Evolutionary conservation across 768 basidiomycete genomes (phyloP).

Genomic region (Leucosporidium yakuticum): DNA sequence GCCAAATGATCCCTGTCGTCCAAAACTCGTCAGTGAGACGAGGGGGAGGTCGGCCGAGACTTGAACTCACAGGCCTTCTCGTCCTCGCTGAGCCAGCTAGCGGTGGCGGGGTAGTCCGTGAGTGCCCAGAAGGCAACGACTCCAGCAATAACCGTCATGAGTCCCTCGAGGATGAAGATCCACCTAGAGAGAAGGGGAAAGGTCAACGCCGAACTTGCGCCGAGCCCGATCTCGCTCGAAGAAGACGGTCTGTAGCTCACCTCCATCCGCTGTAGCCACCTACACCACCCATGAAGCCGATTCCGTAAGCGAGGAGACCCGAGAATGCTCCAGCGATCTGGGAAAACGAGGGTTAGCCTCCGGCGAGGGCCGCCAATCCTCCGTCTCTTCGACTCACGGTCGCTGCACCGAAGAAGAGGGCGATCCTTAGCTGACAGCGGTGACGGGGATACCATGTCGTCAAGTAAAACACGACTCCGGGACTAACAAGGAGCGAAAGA

Average conservation of each 20-base stretch:
- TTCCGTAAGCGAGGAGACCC: slow-evolving; percentile 34
- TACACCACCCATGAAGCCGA: slow-evolving; percentile 34
- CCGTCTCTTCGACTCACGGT: slow-evolving; percentile 5
- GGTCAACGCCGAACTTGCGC: neutral
- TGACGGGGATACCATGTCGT: slow-evolving; percentile 29
- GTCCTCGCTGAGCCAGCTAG: neutral
- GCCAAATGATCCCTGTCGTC: slow-evolving; percentile 26
- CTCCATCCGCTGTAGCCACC: slow-evolving; percentile 35
- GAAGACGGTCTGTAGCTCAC: neutral
- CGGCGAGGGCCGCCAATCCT: too few species aligned
- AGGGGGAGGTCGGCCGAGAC: too few species aligned
- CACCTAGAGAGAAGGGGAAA: neutral
- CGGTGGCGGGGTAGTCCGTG: slow-evolving; percentile 3
- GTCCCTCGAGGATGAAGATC: slow-evolving; percentile 21
- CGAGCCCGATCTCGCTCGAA: neutral
- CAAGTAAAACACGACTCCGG: slow-evolving; percentile 20
- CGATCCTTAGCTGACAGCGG: slow-evolving; percentile 34
- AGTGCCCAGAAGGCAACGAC: slow-evolving; percentile 23
- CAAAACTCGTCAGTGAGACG: neutral
- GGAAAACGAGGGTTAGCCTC: neutral
- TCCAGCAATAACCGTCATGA: slow-evolving; percentile 31
- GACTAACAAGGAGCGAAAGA: neutral
- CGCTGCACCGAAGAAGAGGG: slow-evolving; percentile 35
- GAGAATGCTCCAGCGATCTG: slow-evolving; percentile 31
- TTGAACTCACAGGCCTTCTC: neutral